phyloP scores from a whole-genome alignment of 2,329 filamentous ascomycete genomes.

The Trichophyton equinum region DNA sequence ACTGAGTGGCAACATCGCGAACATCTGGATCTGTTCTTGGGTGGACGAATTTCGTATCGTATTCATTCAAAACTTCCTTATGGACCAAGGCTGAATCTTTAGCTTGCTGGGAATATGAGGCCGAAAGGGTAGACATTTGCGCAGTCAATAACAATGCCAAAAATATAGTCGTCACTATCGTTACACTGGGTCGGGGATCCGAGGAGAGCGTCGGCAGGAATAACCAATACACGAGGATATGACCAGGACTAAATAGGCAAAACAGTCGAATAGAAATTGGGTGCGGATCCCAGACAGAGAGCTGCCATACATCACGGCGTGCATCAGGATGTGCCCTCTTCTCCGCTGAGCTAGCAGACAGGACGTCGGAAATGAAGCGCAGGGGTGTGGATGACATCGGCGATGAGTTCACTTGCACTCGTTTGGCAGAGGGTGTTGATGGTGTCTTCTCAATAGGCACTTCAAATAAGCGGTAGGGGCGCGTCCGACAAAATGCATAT shows the following conservation, averaged over 20 bases:
- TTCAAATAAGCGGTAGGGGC: slow-evolving; percentile 86
- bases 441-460: slow-evolving; percentile 63
- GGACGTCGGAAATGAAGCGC: slow-evolving; percentile 55
- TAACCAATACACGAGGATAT: slow-evolving; percentile 80
- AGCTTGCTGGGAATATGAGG: slow-evolving; percentile 66
- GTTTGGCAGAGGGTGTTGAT: slow-evolving; percentile 70
- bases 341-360: slow-evolving; percentile 60
- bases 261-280: slow-evolving; percentile 72
- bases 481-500: slow-evolving; percentile 68
- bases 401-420: slow-evolving; percentile 78
- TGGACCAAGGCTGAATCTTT: slow-evolving; percentile 78
- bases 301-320: slow-evolving; percentile 82
- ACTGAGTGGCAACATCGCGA: slow-evolving; percentile 67
- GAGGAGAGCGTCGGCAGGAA: slow-evolving; percentile 66
- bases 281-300: slow-evolving; percentile 85
- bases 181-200: slow-evolving; percentile 72
- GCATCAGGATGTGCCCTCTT: slow-evolving; percentile 65
- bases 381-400: slow-evolving; percentile 68
- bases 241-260: slow-evolving; percentile 83
- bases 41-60: slow-evolving; percentile 90
- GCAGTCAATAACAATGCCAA: slow-evolving; percentile 62
- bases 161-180: slow-evolving; percentile 69
- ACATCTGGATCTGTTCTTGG: slow-evolving; percentile 74
- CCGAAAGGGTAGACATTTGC: slow-evolving; percentile 62
- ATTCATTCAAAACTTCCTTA: slow-evolving; percentile 86